These are phyloP conservation scores for Emmonsiellopsis sp. DNA, from an alignment of 2,329 filamentous ascomycete species.

Conservation along the genomic window DNA sequence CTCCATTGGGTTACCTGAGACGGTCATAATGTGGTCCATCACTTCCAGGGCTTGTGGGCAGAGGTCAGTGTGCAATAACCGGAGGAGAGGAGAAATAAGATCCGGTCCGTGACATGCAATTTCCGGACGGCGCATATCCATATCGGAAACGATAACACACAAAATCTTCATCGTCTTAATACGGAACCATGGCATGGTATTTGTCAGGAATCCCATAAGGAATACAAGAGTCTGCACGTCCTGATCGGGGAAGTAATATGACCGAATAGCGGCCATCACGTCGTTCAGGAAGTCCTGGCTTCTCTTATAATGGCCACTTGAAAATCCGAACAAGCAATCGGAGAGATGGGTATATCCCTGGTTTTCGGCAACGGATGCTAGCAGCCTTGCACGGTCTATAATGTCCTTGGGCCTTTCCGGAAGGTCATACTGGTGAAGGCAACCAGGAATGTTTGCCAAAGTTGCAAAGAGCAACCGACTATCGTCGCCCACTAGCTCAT, in stretches of 20 bases:
- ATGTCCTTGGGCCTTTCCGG: constrained; percentile 44
- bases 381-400: constrained; percentile 55
- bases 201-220: constrained; percentile 83
- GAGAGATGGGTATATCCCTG: constrained; percentile 62
- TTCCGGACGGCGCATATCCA: constrained; percentile 87
- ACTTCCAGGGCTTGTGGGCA: constrained; percentile 89
- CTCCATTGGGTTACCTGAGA: constrained; percentile 86
- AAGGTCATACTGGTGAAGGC: constrained; percentile 67
- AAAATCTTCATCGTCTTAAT: constrained; percentile 87
- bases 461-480: constrained; percentile 74
- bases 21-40: constrained; percentile 88
- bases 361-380: constrained; percentile 63
- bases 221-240: constrained; percentile 84
- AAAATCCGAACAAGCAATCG: constrained; percentile 60
- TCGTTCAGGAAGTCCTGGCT: constrained; percentile 69
- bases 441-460: constrained; percentile 85
- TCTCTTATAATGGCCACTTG: constrained; percentile 55
- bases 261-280: constrained; percentile 63
- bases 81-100: constrained; percentile 82
- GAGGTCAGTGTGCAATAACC: constrained; percentile 83
- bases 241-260: constrained; percentile 69
- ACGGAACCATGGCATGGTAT: constrained; percentile 81
- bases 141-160: constrained; percentile 72
- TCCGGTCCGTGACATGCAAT: constrained; percentile 88
- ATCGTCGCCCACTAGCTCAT: constrained; percentile 71